Evolutionary conservation across 1,284 basidiomycete species (phyloP).

Genomic region (Singerocomus inundabilis): DNA sequence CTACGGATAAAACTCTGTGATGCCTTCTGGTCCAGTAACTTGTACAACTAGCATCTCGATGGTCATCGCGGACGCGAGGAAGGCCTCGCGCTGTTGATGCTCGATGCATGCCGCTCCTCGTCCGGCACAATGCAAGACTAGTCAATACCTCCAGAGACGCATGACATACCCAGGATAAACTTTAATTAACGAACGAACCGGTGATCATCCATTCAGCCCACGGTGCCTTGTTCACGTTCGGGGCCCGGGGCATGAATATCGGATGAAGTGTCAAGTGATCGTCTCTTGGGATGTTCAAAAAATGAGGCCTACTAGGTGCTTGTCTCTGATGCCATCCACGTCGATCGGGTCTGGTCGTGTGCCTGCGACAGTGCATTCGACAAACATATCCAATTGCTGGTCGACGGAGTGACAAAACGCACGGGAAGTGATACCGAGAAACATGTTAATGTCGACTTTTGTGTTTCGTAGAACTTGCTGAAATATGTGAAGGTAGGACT

Average conservation of each 20-base stretch:
- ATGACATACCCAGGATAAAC: slow-evolving; percentile 16
- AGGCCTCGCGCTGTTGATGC: slow-evolving; percentile 27
- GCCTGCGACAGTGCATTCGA: slow-evolving; percentile 21
- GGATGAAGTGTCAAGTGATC: background rate
- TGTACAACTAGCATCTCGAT: slow-evolving; percentile 23
- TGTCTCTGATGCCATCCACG: slow-evolving; percentile 15
- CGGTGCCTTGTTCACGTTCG: slow-evolving; percentile 16
- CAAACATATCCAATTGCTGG: slow-evolving; percentile 21
- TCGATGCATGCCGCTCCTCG: slow-evolving; percentile 18
- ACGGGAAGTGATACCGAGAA: slow-evolving; percentile 22
- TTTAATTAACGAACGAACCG: slow-evolving; percentile 18
- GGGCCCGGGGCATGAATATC: slow-evolving; percentile 18
- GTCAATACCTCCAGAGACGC: background rate
- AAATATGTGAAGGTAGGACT: slow-evolving; percentile 7
- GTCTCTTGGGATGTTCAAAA: background rate
- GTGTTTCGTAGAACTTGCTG: too few relatives aligned
- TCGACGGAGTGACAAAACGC: slow-evolving; percentile 21
- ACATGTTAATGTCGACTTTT: slow-evolving; percentile 25
- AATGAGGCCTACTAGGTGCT: slow-evolving; percentile 10
- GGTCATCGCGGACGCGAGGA: slow-evolving; percentile 25
- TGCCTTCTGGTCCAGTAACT: slow-evolving; percentile 24
- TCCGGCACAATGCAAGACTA: slow-evolving; percentile 20
- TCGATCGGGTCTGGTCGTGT: slow-evolving; percentile 15
- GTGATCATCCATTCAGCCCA: background rate
- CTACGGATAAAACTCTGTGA: slow-evolving; percentile 26